Percentiles rank a stretch among this genome's conserved stretches.
Conservation (phyloP, 139 green algal genomes). For the Closterium sp. region DNA sequence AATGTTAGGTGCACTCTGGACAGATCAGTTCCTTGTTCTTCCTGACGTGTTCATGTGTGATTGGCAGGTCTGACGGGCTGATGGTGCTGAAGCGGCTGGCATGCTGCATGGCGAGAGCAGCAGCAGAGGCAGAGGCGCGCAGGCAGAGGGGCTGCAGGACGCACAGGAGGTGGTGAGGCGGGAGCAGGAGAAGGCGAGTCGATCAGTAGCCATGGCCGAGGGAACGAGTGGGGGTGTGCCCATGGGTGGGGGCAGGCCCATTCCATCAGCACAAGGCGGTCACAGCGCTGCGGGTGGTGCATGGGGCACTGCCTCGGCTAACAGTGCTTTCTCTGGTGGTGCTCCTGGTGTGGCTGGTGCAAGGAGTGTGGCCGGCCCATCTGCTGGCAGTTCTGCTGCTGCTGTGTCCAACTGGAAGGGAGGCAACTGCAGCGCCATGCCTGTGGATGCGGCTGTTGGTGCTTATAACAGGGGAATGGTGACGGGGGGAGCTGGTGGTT, state of each 20-base stretch:
- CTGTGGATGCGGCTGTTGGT: background rate
- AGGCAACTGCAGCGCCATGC: background rate
- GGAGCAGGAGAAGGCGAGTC: constrained; percentile 1
- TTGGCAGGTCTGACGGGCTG: background rate
- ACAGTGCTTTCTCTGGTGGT: too few relatives aligned
- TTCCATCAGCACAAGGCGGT: background rate
- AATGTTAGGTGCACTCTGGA: background rate
- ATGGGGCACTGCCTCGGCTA: background rate
- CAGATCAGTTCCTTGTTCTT: background rate
- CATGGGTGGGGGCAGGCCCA: background rate
- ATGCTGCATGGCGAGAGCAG: constrained; percentile 18
- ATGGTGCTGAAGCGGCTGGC: constrained; percentile 15
- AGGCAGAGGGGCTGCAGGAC: constrained; percentile 16
- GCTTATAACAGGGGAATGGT: background rate
- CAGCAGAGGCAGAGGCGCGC: constrained; percentile 18
- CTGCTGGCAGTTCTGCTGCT: background rate
- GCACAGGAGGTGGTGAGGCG: constrained; percentile 19
- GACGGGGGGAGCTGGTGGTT: background rate
- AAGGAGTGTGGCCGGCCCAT: background rate
- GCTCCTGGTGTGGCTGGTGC: background rate
- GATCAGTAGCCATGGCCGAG: background rate
- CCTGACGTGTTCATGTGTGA: background rate
- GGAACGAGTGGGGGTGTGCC: background rate
- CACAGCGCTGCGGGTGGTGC: background rate
- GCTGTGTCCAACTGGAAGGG: background rate